Base-by-base conservation (phyloP, 768 basidiomycete genomes). In the Macrocybe gigantea region DNA sequence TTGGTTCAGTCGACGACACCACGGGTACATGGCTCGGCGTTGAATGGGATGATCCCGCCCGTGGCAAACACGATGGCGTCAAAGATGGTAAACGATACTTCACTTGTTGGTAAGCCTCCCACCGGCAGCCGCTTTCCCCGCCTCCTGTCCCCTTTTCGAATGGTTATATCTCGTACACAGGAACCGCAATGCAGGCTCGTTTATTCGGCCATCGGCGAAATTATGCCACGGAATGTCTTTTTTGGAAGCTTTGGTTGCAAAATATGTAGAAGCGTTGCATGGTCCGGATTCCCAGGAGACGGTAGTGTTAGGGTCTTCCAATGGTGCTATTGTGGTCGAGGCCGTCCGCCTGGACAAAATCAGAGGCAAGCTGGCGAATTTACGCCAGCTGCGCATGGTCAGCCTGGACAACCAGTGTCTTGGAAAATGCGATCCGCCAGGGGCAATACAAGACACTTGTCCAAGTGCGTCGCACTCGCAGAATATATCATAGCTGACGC, bases 11-110 rank as follows among this genome's bases (percentile, higher is more conserved):
- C 13, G 68, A 78, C 12, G 75, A 75, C 10, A 81, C 88, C 0
- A 58, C 66, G 3, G 89, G 88, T 3, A 55, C 65, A 9, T 98
- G 94, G 94, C 73, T 93, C n/a, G 95, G 95, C n/a, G 78, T 97
- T 41, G 95, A 98, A 67, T 98, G 94, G 90, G 95, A 98, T 60
- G 84, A 92, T 57, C 77, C 83, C 13, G 50, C 62, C 6, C 79
- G 93, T 48, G 95, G 95, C 29, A 94, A 88, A 63, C 93, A 97
- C 62, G 80, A 87, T 55, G 95, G 95, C 5, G 61, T 72, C 53
- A 88, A 91, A 60, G 82, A 90, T 53, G 85, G 82, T 41, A 77
- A 73, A 52, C 74, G 72, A 36, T 93, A 95, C 65, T 98, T 97
- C 63, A 59, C 67, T 39, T 90, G 87, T 68, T 69, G 76, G 90